Base-by-base conservation (phyloP, 176 grass and related monocot genomes). In the Aegilops umbellulata region DNA sequence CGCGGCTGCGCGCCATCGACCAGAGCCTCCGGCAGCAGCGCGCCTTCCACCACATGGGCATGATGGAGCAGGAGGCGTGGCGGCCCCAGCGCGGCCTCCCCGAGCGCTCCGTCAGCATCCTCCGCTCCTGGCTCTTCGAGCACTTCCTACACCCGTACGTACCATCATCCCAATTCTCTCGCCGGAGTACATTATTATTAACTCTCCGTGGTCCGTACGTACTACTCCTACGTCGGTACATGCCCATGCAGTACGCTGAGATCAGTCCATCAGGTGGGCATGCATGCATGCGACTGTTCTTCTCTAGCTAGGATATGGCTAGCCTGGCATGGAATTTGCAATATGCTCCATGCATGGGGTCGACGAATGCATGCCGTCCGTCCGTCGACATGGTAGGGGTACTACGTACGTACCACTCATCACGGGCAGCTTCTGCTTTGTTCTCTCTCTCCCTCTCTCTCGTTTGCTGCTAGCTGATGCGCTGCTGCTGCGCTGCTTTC, bases 61-160 rank as follows among this genome's bases (percentile, higher is more conserved):
- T 99, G 86, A 99, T 99, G 92, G 97, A 99, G 90, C 97, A 99
- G 89, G 97, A 99, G 75, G 97, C 97, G 0, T 97, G 97, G 97
- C 60, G 97, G 1, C 97, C 97, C 26, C 97, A 99, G 92, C 97
- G 97, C 8, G 97, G 97, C 70, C 85, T 99, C 31, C 97, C 97
- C 22, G 97, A 99, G 63, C 94, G 97, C 51, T 99, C 97, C 27
- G 97, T 99, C 81, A 87, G 35, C 86, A 86, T 94, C 83, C 72
- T 99, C 53, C 84, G 97, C 4, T 60, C 92, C 4, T 99, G 97
- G 97, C 97, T 99, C 76, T 99, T 99, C 87, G 97, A 99, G 88
- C 97, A 99, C 82, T 99, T 99, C 92, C 94, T 99, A 12, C 97
- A 99, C 87, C 97, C 97, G 97, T 99, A 96, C 39, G 95, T 91